These are phyloP conservation scores for Eimeria praecox DNA, from an alignment of 169 alveolate genomes.

Conservation along the genomic window DNA sequence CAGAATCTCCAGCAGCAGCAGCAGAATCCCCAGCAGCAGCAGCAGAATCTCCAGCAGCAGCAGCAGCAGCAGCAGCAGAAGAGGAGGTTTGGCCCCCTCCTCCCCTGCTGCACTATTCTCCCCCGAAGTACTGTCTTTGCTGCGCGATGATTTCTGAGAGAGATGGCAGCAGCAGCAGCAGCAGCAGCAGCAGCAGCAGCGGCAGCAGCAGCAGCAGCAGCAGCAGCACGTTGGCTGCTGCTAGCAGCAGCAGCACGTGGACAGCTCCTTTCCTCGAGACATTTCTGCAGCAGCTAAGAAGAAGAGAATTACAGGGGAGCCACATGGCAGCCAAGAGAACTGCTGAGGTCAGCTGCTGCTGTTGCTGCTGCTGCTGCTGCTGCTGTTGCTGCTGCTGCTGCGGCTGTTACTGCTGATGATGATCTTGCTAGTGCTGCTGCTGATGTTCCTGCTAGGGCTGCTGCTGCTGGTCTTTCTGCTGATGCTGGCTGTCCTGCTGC, in stretches of 20 bases:
- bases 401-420: too few relatives aligned
- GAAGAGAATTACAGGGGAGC: constrained; percentile 27
- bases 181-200: constrained; percentile 23
- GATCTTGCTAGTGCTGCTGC: too few relatives aligned
- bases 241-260: constrained; percentile 25
- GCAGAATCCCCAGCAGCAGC: not conserved
- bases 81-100: constrained; percentile 16
- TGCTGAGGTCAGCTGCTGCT: not conserved
- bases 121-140: constrained; percentile 8
- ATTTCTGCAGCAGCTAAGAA: constrained; percentile 51
- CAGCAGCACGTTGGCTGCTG: not conserved
- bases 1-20: not conserved
- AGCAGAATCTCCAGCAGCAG: not conserved
- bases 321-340: constrained; percentile 51
- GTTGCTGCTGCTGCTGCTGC: too few relatives aligned
- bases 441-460: too few relatives aligned
- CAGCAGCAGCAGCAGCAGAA: not conserved
- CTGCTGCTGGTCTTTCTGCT: too few relatives aligned
- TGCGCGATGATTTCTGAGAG: not conserved
- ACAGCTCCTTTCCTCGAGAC: constrained; percentile 58
- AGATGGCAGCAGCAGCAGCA: constrained; percentile 9
- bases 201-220: constrained; percentile 19
- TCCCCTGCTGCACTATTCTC: constrained; percentile 1
- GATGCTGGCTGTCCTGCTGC: too few relatives aligned
- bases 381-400: too few relatives aligned